phyloP scores from a whole-genome alignment of 768 basidiomycete genomes.

The Pilatotrama ljubarskyi region DNA sequence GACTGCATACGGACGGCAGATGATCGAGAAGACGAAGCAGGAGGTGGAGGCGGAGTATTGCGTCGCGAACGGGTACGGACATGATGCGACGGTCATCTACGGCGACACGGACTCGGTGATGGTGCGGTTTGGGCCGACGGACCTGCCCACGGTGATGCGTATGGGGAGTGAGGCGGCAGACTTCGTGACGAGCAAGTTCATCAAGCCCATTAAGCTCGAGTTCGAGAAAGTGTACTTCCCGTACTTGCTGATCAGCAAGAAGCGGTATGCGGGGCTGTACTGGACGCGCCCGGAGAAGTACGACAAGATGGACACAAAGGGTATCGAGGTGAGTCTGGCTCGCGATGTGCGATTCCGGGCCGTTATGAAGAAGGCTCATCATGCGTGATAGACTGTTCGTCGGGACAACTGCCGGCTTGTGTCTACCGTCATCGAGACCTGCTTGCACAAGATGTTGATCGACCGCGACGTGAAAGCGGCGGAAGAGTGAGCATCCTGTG shows the following conservation, averaged over 20 bases:
- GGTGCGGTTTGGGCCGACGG: slow-evolving; percentile 92
- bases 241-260: slow-evolving; percentile 97
- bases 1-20: slow-evolving; percentile 96
- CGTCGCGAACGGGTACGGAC: slow-evolving; percentile 77
- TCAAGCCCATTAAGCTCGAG: slow-evolving; percentile 96
- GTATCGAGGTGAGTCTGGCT: slow-evolving; percentile 75
- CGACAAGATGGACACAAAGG: slow-evolving; percentile 99
- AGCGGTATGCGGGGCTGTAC: slow-evolving; percentile 96
- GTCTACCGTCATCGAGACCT: slow-evolving; percentile 97
- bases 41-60: slow-evolving; percentile 90
- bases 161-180: slow-evolving; percentile 92
- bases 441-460: slow-evolving; percentile 96
- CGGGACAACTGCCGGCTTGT: slow-evolving; percentile 99
- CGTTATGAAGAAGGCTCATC: background rate
- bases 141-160: slow-evolving; percentile 85
- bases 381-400: slow-evolving; percentile 78
- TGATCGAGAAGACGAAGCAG: slow-evolving; percentile 97
- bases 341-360: no score
- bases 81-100: slow-evolving; percentile 94
- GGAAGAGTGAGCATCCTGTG: slow-evolving; percentile 64
- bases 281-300: slow-evolving; percentile 96
- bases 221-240: slow-evolving; percentile 99
- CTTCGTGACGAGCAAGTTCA: slow-evolving; percentile 86
- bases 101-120: slow-evolving; percentile 99
- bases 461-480: slow-evolving; percentile 93